Evolutionary conservation across 176 grass and related monocot genomes (phyloP), one percentile per base, ranked within the genome.

Genomic region (Bromus sterilis): DNA sequence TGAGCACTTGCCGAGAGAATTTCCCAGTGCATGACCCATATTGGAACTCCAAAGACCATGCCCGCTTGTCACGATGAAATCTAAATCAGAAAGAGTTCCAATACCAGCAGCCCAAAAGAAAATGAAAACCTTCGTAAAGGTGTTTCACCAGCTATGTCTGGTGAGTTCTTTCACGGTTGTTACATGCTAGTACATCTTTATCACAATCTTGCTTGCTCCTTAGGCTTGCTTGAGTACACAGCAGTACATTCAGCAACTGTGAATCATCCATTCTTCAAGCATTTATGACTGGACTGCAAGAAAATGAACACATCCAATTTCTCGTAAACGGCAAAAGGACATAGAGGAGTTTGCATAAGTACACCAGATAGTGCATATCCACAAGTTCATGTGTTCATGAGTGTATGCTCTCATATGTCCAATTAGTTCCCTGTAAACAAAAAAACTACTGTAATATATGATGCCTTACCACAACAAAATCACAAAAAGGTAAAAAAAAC

Each of bases 201-300:
- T 82, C 24, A 91, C 81, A 76, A 86, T 83, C 65, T 79, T 34
- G 82, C 79, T 80, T 80, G 71, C 79, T 86, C 62, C 72, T 85
- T 56, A 74, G 80, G 83, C 11, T 82, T 69, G 87, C 20, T 82
- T 66, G 74, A 87, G 84, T 75, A 85, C 78, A 76, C 60, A 71
- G 41, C 88, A 89, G 89, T 91, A 31, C 81, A 81, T 86, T 91
- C 84, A 24, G 87, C 74, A 84, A 84, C 86, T 53, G 42, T 61
- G 36, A 55, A 83, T 46, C 29, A 83, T 83, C 71, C 84, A 61
- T 71, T 83, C 71, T 57, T 81, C 68, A 89, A 83, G 84, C 88
- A 85, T 93, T 75, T 42, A 81, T 43, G 51, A 41, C 35, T 62
- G 36, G 20, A 83, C 24, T 21, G 21, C 15, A 46, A 15, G 30